Percentiles rank a stretch among this genome's conserved stretches.
Evolutionary conservation across 345 rosid genomes (phyloP).

Genomic region (Reutealis trisperma): DNA sequence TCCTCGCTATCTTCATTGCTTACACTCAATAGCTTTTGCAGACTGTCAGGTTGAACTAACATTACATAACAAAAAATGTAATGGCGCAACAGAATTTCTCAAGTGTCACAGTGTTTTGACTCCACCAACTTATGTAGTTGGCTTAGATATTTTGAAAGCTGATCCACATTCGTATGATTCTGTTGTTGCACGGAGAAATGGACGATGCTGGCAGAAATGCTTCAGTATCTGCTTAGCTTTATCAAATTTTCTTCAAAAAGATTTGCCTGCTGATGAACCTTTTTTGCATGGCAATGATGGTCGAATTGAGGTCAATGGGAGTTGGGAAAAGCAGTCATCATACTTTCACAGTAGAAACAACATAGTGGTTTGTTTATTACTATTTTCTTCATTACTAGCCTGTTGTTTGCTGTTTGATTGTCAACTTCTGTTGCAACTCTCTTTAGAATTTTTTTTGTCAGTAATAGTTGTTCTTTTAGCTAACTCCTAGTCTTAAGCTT

Average conservation of each 20-base stretch:
- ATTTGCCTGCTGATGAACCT: conserved; percentile 47
- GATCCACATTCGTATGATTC: conserved; percentile 49
- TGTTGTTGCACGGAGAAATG: conserved; percentile 49
- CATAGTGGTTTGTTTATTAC: conserved; percentile 65
- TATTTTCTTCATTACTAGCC: conserved; percentile 7
- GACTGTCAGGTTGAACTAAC: conserved; percentile 45
- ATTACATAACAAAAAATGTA: conserved; percentile 29
- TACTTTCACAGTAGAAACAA: conserved; percentile 63
- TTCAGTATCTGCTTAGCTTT: conserved; percentile 66
- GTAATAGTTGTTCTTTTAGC: neutral
- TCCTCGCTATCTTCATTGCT: conserved; percentile 14
- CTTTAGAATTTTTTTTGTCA: neutral
- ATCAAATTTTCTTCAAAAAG: conserved; percentile 53
- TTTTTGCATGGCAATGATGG: conserved; percentile 54
- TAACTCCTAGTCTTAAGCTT: neutral
- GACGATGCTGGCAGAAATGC: conserved; percentile 67
- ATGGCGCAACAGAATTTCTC: conserved; percentile 33
- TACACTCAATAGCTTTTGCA: conserved; percentile 39
- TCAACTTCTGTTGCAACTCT: neutral
- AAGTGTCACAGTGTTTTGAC: conserved; percentile 31
- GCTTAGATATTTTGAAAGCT: conserved; percentile 69
- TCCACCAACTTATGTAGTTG: conserved; percentile 75
- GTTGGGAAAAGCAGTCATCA: conserved; percentile 57
- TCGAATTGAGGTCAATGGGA: conserved; percentile 64
- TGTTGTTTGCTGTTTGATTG: neutral